Conservation (phyloP, 2,329 filamentous ascomycete species). For the Hypoxylon sp. region DNA sequence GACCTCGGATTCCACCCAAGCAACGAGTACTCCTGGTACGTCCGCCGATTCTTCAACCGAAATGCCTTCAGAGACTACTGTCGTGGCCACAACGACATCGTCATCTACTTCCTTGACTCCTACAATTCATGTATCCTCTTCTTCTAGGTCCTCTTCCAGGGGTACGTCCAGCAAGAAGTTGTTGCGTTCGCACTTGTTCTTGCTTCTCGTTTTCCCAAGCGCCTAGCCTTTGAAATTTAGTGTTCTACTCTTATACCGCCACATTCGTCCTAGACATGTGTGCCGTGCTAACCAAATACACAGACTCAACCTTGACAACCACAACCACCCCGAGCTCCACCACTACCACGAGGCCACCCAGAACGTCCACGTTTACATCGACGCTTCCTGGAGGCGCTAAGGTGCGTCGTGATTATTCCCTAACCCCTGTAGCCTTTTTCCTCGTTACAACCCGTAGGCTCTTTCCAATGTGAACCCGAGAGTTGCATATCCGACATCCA, state of each 20-base stretch:
- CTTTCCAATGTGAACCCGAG: not conserved
- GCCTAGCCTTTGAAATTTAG: not conserved
- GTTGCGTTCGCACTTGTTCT: slow-evolving; percentile 17
- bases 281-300: slow-evolving; percentile 16
- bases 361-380: slow-evolving; percentile 50
- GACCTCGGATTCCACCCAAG: slow-evolving; percentile 28
- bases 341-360: slow-evolving; percentile 35
- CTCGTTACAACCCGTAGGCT: not conserved
- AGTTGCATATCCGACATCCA: not conserved
- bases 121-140: slow-evolving; percentile 14
- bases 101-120: slow-evolving; percentile 19
- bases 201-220: slow-evolving; percentile 24
- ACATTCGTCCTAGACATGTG: not conserved
- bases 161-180: slow-evolving; percentile 32
- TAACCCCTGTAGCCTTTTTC: not conserved
- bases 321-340: slow-evolving; percentile 34
- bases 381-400: slow-evolving; percentile 49
- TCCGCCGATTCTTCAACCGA: slow-evolving; percentile 29
- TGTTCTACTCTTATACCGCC: not conserved
- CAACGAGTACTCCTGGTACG: slow-evolving; percentile 39
- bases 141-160: slow-evolving; percentile 33
- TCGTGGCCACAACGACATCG: slow-evolving; percentile 17
- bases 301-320: slow-evolving; percentile 42
- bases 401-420: slow-evolving; percentile 22
- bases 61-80: slow-evolving; percentile 13